Conservation (phyloP, 257 asterid genomes). For the Cynanchum wilfordii region DNA sequence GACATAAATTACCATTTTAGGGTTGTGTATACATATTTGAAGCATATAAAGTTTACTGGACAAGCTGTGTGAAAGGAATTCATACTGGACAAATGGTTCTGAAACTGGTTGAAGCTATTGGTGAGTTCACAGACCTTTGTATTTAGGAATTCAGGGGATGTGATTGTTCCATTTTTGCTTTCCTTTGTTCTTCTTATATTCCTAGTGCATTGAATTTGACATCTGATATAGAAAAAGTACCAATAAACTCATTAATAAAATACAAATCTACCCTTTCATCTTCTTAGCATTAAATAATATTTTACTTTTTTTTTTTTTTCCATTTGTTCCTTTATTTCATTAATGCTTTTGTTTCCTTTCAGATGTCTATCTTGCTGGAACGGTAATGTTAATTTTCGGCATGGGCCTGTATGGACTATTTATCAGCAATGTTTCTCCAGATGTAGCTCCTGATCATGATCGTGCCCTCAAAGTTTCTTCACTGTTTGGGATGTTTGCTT, state of each 20-base stretch:
- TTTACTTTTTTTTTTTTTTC: neutral
- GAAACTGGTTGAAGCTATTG: constrained; percentile 86
- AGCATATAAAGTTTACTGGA: constrained; percentile 91
- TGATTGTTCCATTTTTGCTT: neutral
- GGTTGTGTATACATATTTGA: constrained; percentile 86
- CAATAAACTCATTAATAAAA: neutral
- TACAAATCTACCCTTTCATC: neutral
- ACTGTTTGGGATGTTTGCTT: constrained; percentile 79
- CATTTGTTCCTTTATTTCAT: constrained; percentile 2
- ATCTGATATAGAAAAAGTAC: neutral
- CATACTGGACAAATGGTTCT: constrained; percentile 92
- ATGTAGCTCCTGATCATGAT: constrained; percentile 41
- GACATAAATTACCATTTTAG: constrained; percentile 30
- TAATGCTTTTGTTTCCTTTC: constrained; percentile 17
- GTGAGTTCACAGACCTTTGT: constrained; percentile 40
- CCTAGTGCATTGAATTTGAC: neutral
- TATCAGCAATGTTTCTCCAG: constrained; percentile 56
- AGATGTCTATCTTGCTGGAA: constrained; percentile 94
- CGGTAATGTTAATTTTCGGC: constrained; percentile 91
- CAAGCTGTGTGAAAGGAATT: constrained; percentile 71
- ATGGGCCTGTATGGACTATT: constrained; percentile 94
- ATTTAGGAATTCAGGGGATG: neutral
- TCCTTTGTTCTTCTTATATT: neutral
- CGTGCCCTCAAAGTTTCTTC: constrained; percentile 89
- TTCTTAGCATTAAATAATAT: neutral